Evolutionary conservation across 176 grass and related monocot genomes (phyloP).

Genomic region (Avena atlantica): DNA sequence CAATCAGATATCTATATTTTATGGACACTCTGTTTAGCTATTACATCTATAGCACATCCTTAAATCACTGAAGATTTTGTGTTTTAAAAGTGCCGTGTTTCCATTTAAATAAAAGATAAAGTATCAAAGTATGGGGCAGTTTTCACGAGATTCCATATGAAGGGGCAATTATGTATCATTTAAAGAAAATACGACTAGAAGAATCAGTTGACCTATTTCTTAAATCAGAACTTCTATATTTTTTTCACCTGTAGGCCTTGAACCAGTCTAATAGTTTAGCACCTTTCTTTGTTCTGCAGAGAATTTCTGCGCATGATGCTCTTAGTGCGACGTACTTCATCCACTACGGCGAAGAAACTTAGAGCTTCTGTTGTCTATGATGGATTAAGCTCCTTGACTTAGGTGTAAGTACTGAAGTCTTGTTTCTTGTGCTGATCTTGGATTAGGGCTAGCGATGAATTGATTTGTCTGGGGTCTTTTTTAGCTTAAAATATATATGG

Average conservation of each 20-base stretch:
- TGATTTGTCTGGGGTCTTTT: slow-evolving; percentile 10
- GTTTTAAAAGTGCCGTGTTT: not conserved
- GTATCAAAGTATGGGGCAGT: not conserved
- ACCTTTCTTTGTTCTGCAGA: slow-evolving; percentile 48
- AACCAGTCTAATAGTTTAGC: slow-evolving; percentile 28
- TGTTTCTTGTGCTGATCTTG: slow-evolving; percentile 50
- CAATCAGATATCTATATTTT: slow-evolving; percentile 2
- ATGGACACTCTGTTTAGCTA: not conserved
- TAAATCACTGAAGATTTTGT: slow-evolving; percentile 21
- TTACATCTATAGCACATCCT: slow-evolving; percentile 8
- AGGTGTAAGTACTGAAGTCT: slow-evolving; percentile 54
- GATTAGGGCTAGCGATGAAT: slow-evolving; percentile 32
- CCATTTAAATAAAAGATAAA: slow-evolving; percentile 4
- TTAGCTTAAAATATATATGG: slow-evolving; percentile 39
- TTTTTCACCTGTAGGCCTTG: not conserved
- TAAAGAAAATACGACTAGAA: not conserved
- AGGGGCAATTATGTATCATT: not conserved
- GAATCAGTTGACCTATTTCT: not conserved
- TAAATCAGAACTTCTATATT: not conserved
- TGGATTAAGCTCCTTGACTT: slow-evolving; percentile 21
- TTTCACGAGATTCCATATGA: slow-evolving; percentile 4
- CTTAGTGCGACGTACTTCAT: slow-evolving; percentile 67
- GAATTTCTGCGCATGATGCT: slow-evolving; percentile 71
- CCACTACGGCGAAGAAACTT: slow-evolving; percentile 18
- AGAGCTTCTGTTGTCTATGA: slow-evolving; percentile 33